Evolutionary conservation across 2,329 filamentous ascomycete species (phyloP), one percentile per base, ranked within the genome.

Genomic region (Capronia epimyces): DNA sequence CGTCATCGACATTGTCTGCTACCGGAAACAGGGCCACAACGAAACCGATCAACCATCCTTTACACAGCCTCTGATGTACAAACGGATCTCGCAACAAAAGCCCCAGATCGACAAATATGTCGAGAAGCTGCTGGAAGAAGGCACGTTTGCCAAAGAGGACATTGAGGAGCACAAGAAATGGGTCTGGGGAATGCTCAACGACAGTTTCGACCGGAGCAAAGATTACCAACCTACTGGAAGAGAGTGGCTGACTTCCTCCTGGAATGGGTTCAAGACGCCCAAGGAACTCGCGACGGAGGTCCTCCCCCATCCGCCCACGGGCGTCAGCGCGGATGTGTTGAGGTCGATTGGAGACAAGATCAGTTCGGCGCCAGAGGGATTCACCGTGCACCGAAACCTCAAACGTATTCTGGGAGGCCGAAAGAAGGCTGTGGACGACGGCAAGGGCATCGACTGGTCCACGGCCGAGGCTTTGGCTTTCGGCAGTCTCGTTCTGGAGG

Each of bases 41-140:
- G 93, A 98, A 77, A 98, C 93, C 9, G 93, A 98, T 68, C 93
- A 98, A 77, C 93, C 93, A 42, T 95, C 91, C 34, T 98, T 98
- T 78, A 98, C 93, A n/a, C 93, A 98, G 70, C 93, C 93, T 34
- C 76, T 96, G 62, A 98, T 98, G 93, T 98, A 98, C 82, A 96
- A 97, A 83, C 87, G 87, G 65, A 97, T 98, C 67, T 81, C 83
- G 62, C 79, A 84, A 53, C 89, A 97, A 69, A 80, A 85, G 59
- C 82, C 86, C 40, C 87, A 93, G 67, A 83, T 98, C 53, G 86
- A 95, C 67, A 87, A 88, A 65, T 98, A 98, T 68, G 81, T 93
- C 61, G 81, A 95, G 66, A 87, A 95, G 77, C 83, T 98, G 47
- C 77, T 96, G 37, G 78, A 89, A 57, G 90, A 96, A 66, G 89